Evolutionary conservation across 805 yeast genomes (phyloP).

Genomic region (Yarrowia keelungensis): DNA sequence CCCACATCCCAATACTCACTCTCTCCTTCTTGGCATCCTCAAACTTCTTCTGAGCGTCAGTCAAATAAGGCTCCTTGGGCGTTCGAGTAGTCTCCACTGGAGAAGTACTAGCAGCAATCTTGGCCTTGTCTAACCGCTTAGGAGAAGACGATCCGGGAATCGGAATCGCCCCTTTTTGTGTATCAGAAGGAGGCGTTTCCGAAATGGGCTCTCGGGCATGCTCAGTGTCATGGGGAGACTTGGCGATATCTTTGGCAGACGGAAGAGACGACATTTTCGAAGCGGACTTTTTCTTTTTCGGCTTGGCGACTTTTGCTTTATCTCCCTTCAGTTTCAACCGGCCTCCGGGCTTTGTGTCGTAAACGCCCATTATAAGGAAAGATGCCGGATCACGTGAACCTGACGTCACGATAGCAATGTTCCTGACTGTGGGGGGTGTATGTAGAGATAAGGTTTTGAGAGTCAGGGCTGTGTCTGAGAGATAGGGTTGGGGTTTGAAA

Average conservation of each 20-base stretch:
- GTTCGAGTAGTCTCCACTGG: slow-evolving; percentile 18
- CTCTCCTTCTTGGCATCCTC: slow-evolving; percentile 44
- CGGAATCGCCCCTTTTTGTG: background rate
- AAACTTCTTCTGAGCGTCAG: slow-evolving; percentile 44
- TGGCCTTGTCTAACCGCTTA: background rate
- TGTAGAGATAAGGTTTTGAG: too few relatives aligned
- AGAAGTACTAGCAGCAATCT: slow-evolving; percentile 1
- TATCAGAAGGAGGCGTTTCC: background rate
- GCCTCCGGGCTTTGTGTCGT: slow-evolving; percentile 10
- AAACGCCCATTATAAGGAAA: slow-evolving; percentile 22
- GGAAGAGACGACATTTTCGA: slow-evolving; percentile 20
- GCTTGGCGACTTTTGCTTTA: slow-evolving; percentile 6
- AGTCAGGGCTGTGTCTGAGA: too few relatives aligned
- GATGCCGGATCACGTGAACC: slow-evolving; percentile 8
- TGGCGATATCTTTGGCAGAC: slow-evolving; percentile 38
- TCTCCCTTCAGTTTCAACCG: slow-evolving; percentile 23
- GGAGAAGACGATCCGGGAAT: background rate
- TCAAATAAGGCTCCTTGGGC: slow-evolving; percentile 32
- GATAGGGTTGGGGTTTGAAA: too few relatives aligned
- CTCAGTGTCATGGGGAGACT: slow-evolving; percentile 21
- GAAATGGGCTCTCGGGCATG: slow-evolving; percentile 29
- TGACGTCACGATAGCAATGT: slow-evolving; percentile 28
- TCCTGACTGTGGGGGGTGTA: background rate
- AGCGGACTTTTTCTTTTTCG: slow-evolving; percentile 2
- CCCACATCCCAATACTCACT: slow-evolving; percentile 37